Evolutionary conservation across 148 eudicot genomes (phyloP).

Genomic region (Talinum fruticosum): DNA sequence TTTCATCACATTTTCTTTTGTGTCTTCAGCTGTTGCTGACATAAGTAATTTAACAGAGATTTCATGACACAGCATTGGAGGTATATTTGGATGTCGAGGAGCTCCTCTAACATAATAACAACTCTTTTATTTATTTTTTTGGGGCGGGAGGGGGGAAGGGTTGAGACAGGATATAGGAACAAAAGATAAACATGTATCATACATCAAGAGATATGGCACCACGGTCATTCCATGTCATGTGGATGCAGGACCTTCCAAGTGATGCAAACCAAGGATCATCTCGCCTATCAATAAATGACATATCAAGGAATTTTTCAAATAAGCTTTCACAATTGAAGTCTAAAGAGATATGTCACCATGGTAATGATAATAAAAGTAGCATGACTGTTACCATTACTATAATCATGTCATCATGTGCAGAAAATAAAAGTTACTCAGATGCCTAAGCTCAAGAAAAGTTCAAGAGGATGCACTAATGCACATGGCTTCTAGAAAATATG

Average conservation of each 20-base stretch:
- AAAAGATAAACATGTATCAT: slow-evolving; percentile 23
- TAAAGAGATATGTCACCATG: background rate
- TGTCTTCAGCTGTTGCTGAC: background rate
- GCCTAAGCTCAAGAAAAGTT: background rate
- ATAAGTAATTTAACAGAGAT: background rate
- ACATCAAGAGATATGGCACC: slow-evolving; percentile 99
- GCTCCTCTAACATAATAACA: background rate
- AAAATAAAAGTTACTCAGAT: background rate
- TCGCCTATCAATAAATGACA: slow-evolving; percentile 48
- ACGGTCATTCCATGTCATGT: slow-evolving; percentile 88
- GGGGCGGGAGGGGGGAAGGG: background rate
- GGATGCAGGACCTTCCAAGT: slow-evolving; percentile 89
- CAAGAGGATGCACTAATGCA: background rate
- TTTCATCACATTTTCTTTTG: background rate
- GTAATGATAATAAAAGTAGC: background rate
- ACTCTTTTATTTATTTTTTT: no score
- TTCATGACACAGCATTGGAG: background rate
- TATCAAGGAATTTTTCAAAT: slow-evolving; percentile 2
- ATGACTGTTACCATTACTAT: slow-evolving; percentile 1
- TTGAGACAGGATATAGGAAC: background rate
- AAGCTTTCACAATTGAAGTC: background rate
- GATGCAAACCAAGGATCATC: slow-evolving; percentile 88
- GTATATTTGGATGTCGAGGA: background rate
- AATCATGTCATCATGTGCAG: background rate
- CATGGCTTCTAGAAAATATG: background rate